A percentile compares a stretch with the other conserved stretches of the same genome.
Evolutionary conservation across 2,329 filamentous ascomycete genomes (phyloP).

Genomic region (Hortaea sp.): DNA sequence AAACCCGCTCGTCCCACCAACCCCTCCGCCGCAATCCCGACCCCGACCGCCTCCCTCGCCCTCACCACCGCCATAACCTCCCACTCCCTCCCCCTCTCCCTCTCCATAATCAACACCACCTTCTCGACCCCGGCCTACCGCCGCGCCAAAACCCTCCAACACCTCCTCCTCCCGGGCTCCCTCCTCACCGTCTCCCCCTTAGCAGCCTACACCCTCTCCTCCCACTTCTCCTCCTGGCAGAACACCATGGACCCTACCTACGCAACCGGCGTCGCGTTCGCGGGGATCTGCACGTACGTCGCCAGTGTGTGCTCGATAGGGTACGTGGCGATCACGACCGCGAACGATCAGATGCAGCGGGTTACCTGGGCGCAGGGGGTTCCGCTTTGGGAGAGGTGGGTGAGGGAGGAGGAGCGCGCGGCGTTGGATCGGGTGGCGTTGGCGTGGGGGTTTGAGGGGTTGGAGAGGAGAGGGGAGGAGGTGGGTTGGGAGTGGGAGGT

Average conservation of each 20-base stretch:
- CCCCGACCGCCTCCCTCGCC: slow-evolving; percentile 60
- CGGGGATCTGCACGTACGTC: slow-evolving; percentile 73
- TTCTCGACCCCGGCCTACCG: slow-evolving; percentile 58
- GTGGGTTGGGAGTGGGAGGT: slow-evolving; percentile 83
- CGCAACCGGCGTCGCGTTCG: slow-evolving; percentile 70
- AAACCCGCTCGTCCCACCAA: slow-evolving; percentile 53
- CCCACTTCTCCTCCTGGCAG: slow-evolving; percentile 56
- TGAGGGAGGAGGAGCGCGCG: slow-evolving; percentile 80
- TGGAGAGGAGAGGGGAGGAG: slow-evolving; percentile 74
- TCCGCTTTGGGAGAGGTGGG: slow-evolving; percentile 69
- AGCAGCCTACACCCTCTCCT: slow-evolving; percentile 60
- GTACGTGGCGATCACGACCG: slow-evolving; percentile 70
- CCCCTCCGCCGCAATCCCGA: slow-evolving; percentile 56
- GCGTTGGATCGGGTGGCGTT: slow-evolving; percentile 77
- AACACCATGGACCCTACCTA: slow-evolving; percentile 64
- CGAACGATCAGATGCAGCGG: slow-evolving; percentile 90
- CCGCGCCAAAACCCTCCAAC: slow-evolving; percentile 56
- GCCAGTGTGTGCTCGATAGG: slow-evolving; percentile 73
- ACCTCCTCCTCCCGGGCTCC: slow-evolving; percentile 50
- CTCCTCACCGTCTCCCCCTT: slow-evolving; percentile 50
- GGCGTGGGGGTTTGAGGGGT: slow-evolving; percentile 85
- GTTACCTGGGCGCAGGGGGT: slow-evolving; percentile 84
- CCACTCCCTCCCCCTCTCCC: slow-evolving; percentile 66
- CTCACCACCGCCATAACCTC: slow-evolving; percentile 70
- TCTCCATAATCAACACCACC: slow-evolving; percentile 62